Conservation (phyloP, 2,329 filamentous ascomycete genomes). For the Neonectria sp. region DNA sequence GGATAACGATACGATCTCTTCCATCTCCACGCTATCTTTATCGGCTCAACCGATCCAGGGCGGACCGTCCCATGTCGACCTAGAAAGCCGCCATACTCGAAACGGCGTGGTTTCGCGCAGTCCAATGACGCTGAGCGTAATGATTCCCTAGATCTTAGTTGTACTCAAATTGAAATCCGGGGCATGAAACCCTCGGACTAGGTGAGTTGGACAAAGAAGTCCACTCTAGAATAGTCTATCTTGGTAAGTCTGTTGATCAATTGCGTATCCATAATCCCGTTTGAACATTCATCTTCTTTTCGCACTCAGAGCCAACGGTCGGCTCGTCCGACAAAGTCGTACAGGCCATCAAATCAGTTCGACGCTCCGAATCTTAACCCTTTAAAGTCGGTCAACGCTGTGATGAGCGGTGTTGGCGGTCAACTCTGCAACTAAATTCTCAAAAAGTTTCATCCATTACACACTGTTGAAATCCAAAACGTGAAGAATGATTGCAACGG, state of each 20-base stretch:
- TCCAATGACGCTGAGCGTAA: neutral
- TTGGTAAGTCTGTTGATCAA: neutral
- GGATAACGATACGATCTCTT: neutral
- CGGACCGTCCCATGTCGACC: neutral
- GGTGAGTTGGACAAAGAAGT: neutral
- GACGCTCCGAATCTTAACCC: neutral
- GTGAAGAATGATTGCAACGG: neutral
- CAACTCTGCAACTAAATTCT: no score
- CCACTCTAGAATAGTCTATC: neutral
- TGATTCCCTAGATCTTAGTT: neutral
- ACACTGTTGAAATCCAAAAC: neutral
- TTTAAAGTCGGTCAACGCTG: neutral
- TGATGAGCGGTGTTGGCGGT: neutral
- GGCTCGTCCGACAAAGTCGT: neutral
- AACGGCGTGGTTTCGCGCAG: conserved; percentile 1
- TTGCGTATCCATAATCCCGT: neutral
- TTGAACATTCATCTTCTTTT: neutral
- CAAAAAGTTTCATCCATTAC: neutral
- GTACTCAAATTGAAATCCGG: neutral
- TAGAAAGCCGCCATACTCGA: neutral
- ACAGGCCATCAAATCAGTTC: neutral
- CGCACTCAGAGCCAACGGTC: neutral
- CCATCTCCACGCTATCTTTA: neutral
- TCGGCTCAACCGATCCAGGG: conserved; percentile 2
- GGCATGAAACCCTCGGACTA: neutral